Percentiles rank a stretch among this genome's conserved stretches.
These are phyloP conservation scores for Sextonia rubra DNA, from an alignment of 164 flowering plant species.

Conservation along the genomic window DNA sequence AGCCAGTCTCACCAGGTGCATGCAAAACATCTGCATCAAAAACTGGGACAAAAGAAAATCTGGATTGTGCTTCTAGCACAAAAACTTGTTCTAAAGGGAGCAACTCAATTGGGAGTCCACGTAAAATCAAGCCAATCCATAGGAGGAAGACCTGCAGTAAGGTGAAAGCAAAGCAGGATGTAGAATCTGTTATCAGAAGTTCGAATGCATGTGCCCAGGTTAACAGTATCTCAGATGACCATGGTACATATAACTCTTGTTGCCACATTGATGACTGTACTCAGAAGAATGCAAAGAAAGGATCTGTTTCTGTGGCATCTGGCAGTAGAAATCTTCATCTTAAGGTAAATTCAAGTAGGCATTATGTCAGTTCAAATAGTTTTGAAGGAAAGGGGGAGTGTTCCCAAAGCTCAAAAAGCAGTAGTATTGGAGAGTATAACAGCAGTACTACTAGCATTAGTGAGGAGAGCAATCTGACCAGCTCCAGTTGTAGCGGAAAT, in stretches of 20 bases:
- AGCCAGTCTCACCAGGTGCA: conserved; percentile 19
- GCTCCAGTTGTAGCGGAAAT: conserved; percentile 50
- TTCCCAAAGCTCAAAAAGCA: conserved; percentile 88
- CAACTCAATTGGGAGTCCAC: conserved; percentile 28
- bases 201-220: conserved; percentile 12
- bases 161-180: conserved; percentile 43
- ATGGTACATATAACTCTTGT: conserved; percentile 19
- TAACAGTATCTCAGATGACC: conserved; percentile 11
- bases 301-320: conserved; percentile 25
- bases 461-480: conserved; percentile 64
- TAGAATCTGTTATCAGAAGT: conserved; percentile 22
- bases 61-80: conserved; percentile 15
- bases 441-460: conserved; percentile 68
- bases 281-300: conserved; percentile 20
- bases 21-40: conserved; percentile 14
- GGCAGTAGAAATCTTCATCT: conserved; percentile 15
- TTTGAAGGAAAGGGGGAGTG: conserved; percentile 56
- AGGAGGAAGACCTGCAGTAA: conserved; percentile 41
- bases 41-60: conserved; percentile 14
- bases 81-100: conserved; percentile 13
- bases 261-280: conserved; percentile 14
- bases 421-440: conserved; percentile 72
- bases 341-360: conserved; percentile 28
- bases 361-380: conserved; percentile 14
- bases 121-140: conserved; percentile 28